A percentile compares a stretch with the other conserved stretches of the same genome.
Evolutionary conservation across 768 basidiomycete species (phyloP).

Genomic region (Calvatia gigantea): DNA sequence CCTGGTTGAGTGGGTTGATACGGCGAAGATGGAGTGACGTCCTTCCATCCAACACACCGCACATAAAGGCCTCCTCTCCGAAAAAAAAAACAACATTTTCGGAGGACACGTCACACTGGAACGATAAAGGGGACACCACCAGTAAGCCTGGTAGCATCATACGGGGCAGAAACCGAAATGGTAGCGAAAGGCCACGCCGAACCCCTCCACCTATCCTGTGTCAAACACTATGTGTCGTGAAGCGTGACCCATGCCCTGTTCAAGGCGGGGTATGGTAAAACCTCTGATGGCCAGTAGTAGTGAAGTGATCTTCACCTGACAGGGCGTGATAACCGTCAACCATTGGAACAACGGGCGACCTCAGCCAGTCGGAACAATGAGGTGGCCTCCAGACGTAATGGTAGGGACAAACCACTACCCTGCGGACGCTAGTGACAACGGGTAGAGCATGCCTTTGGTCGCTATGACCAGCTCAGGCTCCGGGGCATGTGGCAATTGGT

Average conservation of each 20-base stretch:
- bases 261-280: constrained; percentile 27
- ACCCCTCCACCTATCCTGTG: constrained; percentile 34
- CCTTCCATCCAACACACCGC: constrained; percentile 17
- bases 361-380: too few relatives aligned
- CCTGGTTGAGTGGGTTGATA: constrained; percentile 35
- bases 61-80: too few relatives aligned
- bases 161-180: constrained; percentile 26
- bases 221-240: constrained; percentile 37
- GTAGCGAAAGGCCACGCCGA: constrained; percentile 20
- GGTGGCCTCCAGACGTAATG: too few relatives aligned
- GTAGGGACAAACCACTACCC: too few relatives aligned
- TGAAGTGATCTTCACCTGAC: too few relatives aligned
- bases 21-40: constrained; percentile 33
- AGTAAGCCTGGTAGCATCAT: not conserved
- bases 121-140: not conserved
- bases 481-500: too few relatives aligned
- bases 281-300: constrained; percentile 29
- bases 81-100: too few relatives aligned
- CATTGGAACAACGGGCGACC: too few relatives aligned
- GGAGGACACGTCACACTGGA: not conserved
- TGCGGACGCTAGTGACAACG: too few relatives aligned
- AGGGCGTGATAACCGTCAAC: too few relatives aligned
- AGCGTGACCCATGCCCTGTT: constrained; percentile 35
- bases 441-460: too few relatives aligned
- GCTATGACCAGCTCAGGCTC: too few relatives aligned